Conservation (phyloP, 2,329 filamentous ascomycete genomes). For the Dichotomopilus funicola region DNA sequence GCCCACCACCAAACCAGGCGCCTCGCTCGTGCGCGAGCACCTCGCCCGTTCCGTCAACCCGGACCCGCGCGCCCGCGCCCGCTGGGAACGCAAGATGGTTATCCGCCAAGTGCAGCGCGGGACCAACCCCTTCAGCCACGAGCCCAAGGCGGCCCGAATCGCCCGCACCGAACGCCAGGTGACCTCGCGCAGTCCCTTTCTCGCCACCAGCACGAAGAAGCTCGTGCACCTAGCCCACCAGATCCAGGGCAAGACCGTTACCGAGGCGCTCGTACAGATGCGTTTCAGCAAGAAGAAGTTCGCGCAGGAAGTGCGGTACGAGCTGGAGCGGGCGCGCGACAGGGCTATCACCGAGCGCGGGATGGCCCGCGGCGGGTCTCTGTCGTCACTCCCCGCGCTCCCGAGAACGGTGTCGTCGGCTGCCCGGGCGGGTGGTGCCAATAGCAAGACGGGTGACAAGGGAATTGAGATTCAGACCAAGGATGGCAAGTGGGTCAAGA, state of each 20-base stretch:
- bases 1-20: conserved; percentile 5
- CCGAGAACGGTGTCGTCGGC: conserved; percentile 24
- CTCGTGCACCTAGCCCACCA: conserved; percentile 78
- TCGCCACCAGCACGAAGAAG: conserved; percentile 90
- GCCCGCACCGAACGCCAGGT: conserved; percentile 55
- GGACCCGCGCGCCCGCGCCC: conserved; percentile 60
- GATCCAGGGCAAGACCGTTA: conserved; percentile 87
- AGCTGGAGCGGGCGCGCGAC: conserved; percentile 75
- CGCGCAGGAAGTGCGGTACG: conserved; percentile 69
- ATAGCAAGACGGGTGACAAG: background rate
- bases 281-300: conserved; percentile 91
- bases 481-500: conserved; percentile 63
- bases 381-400: too few relatives aligned
- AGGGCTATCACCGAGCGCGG: conserved; percentile 71
- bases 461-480: conserved; percentile 62
- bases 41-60: conserved; percentile 67
- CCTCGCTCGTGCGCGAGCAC: conserved; percentile 40
- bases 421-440: conserved; percentile 17
- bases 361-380: conserved; percentile 63
- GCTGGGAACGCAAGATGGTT: conserved; percentile 80
- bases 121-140: conserved; percentile 50
- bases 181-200: conserved; percentile 54
- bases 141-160: conserved; percentile 58
- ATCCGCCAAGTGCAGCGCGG: conserved; percentile 65
- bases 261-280: conserved; percentile 93